phyloP scores from a whole-genome alignment of 768 basidiomycete species.

The Paxillus rubicundulus region DNA sequence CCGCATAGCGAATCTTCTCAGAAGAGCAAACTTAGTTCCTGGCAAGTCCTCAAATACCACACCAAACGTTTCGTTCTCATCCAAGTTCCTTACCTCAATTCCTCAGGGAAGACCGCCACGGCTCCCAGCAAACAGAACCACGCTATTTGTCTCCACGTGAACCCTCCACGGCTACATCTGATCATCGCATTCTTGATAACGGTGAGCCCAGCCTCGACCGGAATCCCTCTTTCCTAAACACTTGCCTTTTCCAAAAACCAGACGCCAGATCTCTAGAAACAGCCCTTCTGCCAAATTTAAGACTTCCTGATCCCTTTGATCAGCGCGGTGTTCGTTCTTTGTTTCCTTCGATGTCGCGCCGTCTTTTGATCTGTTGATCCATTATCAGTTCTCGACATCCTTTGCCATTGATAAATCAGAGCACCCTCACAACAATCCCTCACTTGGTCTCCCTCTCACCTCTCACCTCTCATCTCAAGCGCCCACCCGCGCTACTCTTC shows the following conservation, averaged over 20 bases:
- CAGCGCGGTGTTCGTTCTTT: slow-evolving; percentile 37
- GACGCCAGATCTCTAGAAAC: slow-evolving; percentile 34
- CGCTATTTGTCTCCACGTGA: slow-evolving; percentile 21
- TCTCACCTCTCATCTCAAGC: slow-evolving; percentile 14
- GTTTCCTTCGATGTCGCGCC: slow-evolving; percentile 32
- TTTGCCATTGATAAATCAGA: slow-evolving; percentile 38
- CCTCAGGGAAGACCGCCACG: slow-evolving; percentile 29
- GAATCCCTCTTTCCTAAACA: slow-evolving; percentile 26
- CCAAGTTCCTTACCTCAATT: slow-evolving; percentile 15
- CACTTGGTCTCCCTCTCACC: slow-evolving; percentile 17
- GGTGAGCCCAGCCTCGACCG: slow-evolving; percentile 23
- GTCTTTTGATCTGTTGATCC: slow-evolving; percentile 39
- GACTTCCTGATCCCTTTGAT: slow-evolving; percentile 33
- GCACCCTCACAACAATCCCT: slow-evolving; percentile 20
- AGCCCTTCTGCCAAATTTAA: slow-evolving; percentile 33
- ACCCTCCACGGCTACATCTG: slow-evolving; percentile 23
- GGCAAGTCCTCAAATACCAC: slow-evolving; percentile 24
- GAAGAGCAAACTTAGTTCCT: slow-evolving; percentile 24
- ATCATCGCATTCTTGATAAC: slow-evolving; percentile 35
- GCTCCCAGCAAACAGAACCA: slow-evolving; percentile 21
- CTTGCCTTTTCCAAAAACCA: slow-evolving; percentile 27
- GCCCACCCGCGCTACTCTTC: slow-evolving; percentile 12
- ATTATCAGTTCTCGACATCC: slow-evolving; percentile 39
- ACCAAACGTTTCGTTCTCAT: slow-evolving; percentile 15
- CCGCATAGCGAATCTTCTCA: slow-evolving; percentile 26